Evolutionary conservation across 768 basidiomycete species (phyloP), one percentile per base, ranked within the genome.

Genomic region (Pilatotrama ljubarskyi): DNA sequence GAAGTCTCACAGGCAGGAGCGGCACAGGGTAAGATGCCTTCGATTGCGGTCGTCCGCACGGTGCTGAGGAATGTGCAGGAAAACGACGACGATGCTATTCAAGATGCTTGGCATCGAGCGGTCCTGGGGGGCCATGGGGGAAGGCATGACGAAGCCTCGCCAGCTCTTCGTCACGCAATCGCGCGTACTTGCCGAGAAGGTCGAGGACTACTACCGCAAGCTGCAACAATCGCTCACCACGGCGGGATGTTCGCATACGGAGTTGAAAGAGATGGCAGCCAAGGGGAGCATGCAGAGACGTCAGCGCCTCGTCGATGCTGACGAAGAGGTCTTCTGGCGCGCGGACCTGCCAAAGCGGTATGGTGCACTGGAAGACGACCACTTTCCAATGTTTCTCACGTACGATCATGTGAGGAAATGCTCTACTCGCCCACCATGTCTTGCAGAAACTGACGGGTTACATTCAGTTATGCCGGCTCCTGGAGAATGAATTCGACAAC

Each of bases 91-190:
- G 0, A 88, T 91, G 80, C 74, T 91, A 1, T 87, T 86, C 75
- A 90, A 88, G 69, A 90, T 91, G 81, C 76, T 90, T 1, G 80
- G 82, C 1, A 82, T 88, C 7, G 85, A 90, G 63, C 73, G 80
- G n/a, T 76, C 81, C 2, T 85, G 80, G 72, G 70, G 80, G 38
- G 59, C 75, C 24, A 70, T 73, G 22, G 70, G 69, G 10, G 73
- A 69, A 17, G 61, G 70, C 2, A 69, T 76, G 38, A 67, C 73
- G 0, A 48, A 80, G 65, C 84, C 85, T 3, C 79, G 87, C 13
- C 89, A 91, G 64, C 69, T 91, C 13, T 91, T 91, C 60, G 82
- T 91, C 2, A 90, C 89, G 0, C 84, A 88, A 65, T 90, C 88
- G 2, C 78, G 77, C 17, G 76, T 84, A 17, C 78, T 91, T 3